Evolutionary conservation across 441 rosid genomes (phyloP), one percentile per base, ranked within the genome.

Genomic region (Erodium chrysanthum): DNA sequence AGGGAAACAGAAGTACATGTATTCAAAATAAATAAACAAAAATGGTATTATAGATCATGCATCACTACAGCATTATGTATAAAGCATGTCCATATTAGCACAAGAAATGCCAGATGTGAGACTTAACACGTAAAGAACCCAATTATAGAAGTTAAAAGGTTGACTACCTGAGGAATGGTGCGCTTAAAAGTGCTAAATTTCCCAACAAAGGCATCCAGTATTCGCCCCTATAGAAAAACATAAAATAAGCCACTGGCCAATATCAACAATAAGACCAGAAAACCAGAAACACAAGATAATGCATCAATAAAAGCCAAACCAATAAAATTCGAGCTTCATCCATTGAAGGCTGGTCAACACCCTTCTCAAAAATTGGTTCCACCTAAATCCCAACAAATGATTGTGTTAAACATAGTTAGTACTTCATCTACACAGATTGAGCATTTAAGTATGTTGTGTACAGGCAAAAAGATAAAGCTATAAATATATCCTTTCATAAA

Each of bases 121-220:
- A 23, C 10, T 22, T 5, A 56, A 20, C 11, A 29, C 33, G 4
- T 9, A 50, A 17, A 17, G 63, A 9, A 58, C 15, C 63, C 15
- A 0, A 23, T 22, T 59, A 22, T 59, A 8, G 29, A 11, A 58
- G 31, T 21, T 58, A 58, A n/a, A n/a, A 22, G 25, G 63, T 58
- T 52, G 56, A 74, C 56, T 86, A 95, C 99, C 99, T 90, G 99
- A 3, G 99, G 99, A 77, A 95, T 84, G 23, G 94, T 91, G 56
- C 86, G 96, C 88, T 91, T 95, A 81, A 95, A 91, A 75, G 89
- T 82, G 75, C 89, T 90, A 79, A 95, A 94, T 71, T 91, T 95
- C 44, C 99, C 99, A 76, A 95, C 92, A 87, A 94, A 94, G 65
- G 97, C 97, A 87, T 94, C 99, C 88, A 94, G 78, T 73, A 94